Conservation (phyloP, 2,329 filamentous ascomycete genomes). For the Beauveria varroae region DNA sequence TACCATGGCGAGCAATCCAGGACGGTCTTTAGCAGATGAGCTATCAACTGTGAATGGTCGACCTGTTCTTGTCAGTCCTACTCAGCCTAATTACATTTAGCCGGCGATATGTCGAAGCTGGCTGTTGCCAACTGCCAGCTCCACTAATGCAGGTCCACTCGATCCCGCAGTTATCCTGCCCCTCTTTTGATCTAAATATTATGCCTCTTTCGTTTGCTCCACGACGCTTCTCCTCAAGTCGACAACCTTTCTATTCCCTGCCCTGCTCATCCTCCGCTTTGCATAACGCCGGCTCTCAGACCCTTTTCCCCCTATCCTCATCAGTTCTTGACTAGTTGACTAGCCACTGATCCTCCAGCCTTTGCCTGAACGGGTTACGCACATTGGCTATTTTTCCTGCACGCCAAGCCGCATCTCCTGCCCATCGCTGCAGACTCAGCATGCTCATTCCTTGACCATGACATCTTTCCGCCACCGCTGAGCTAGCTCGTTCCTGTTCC, state of each 20-base stretch:
- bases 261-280: background rate
- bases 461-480: background rate
- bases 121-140: background rate
- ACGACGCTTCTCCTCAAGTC: background rate
- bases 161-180: background rate
- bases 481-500: background rate
- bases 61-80: no score
- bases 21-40: no score
- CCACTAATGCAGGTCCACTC: conserved; percentile 7
- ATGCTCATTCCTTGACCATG: background rate
- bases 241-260: background rate
- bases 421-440: background rate
- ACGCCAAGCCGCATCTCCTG: background rate
- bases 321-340: background rate
- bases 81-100: no score
- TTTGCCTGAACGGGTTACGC: background rate
- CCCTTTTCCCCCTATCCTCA: background rate
- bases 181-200: background rate
- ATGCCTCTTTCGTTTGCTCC: no score
- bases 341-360: background rate
- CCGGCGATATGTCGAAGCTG: background rate
- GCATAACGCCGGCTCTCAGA: background rate
- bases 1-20: background rate
- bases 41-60: no score
- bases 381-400: background rate